Evolutionary conservation across 305 asterid species (phyloP), one percentile per base, ranked within the genome.

Genomic region (Rubia peregrina): DNA sequence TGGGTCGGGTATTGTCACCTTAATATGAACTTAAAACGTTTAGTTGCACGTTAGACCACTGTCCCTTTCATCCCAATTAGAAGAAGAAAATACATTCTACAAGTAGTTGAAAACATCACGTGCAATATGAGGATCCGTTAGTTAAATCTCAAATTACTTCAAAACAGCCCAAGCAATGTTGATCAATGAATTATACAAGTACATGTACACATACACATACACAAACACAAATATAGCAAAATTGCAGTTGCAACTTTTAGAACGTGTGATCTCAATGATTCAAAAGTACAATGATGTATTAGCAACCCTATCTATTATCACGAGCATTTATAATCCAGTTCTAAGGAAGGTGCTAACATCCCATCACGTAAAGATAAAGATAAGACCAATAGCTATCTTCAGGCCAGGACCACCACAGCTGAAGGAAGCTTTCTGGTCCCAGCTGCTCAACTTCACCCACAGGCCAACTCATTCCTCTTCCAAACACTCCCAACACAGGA

Each of bases 221-320:
- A 49, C 26, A 11, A 33, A 13, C 21, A 40, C 19, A 22, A 14
- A 65, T 17, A 10, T 55, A 33, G 30, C 61, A 48, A 73, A 43
- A 66, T 24, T 66, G 42, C 72, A n/a, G 67, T 56, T 66, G 42
- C 66, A 42, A 56, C 67, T 56, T 67, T 46, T 36, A 33, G 3
- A 33, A 33, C 38, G 40, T 36, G 40, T 36, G 40, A 36, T 36
- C 40, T 36, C 40, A 36, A 36, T 33, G 36, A 33, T 33, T 33
- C 36, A 33, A 3, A 33, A 33, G 36, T 33, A 33, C 5, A 33
- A 33, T 36, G 40, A 36, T 4, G 40, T 36, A 36, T 36, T 5
- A 36, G 40, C 40, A 36, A 36, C 40, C 40, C 40, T 4, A 33
- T 33, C 2, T 33, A 33, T 33, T 33, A 33, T 33, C 3, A 33